Percentiles rank a stretch among this genome's conserved stretches.
Evolutionary conservation across 768 basidiomycete genomes (phyloP).

Genomic region (Cantharellus anzutake): DNA sequence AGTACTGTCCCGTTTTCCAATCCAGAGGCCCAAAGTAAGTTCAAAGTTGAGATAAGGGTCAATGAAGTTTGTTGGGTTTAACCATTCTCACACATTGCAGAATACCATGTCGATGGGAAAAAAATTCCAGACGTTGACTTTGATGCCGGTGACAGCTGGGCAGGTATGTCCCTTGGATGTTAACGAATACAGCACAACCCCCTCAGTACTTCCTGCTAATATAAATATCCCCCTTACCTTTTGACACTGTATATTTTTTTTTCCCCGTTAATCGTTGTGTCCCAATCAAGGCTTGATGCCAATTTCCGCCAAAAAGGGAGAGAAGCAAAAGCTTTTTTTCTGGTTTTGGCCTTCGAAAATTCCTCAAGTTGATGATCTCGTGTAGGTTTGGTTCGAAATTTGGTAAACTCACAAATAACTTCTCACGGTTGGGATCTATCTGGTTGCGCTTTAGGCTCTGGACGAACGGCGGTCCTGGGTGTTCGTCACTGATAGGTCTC

Average conservation of each 20-base stretch:
- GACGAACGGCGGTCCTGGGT: conserved; percentile 1
- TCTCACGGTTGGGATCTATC: not conserved
- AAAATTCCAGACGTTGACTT: conserved; percentile 2
- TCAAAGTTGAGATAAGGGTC: no score
- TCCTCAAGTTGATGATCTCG: not conserved
- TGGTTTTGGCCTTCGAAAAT: conserved; percentile 2
- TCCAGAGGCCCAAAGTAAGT: not conserved
- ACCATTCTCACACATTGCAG: not conserved
- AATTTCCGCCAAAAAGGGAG: not conserved
- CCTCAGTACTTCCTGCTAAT: no score
- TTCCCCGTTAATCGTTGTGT: not conserved
- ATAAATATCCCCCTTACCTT: no score
- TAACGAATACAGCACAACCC: no score
- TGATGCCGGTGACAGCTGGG: conserved; percentile 1
- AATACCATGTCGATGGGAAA: conserved; percentile 3
- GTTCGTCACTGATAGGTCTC: not conserved
- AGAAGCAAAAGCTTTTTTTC: conserved; percentile 6
- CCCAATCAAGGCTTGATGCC: not conserved
- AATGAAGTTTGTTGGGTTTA: not conserved
- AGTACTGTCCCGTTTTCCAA: not conserved
- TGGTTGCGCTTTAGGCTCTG: not conserved
- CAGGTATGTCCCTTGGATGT: not conserved
- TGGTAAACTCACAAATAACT: not conserved
- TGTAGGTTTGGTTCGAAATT: not conserved
- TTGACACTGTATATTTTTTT: no score